Percentiles rank a stretch among this genome's conserved stretches.
phyloP scores from a whole-genome alignment of 208 protist species.

The Entamoeba histolytica region DNA sequence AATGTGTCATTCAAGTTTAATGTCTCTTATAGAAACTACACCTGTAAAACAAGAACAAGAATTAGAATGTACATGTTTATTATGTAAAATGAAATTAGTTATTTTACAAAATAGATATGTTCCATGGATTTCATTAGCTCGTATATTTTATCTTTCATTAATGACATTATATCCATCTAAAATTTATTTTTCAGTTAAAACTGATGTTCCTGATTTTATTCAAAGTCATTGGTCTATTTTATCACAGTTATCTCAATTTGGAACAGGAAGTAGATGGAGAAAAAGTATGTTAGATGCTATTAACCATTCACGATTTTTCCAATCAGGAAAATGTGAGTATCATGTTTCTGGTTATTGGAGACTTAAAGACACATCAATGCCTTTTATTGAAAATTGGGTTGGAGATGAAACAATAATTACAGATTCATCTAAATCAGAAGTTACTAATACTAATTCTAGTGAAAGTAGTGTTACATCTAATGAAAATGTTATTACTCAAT shows the following conservation, averaged over 20 bases:
- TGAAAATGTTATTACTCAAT: no score
- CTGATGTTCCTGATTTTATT: not conserved
- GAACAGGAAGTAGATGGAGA: not conserved
- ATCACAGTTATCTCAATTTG: not conserved
- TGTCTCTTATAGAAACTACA: accelerated
- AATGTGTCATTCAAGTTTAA: no score
- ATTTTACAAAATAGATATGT: not conserved
- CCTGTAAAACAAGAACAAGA: not conserved
- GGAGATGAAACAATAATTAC: no score
- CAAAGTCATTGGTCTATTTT: not conserved
- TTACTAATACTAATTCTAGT: no score
- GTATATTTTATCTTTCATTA: not conserved
- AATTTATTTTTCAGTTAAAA: not conserved
- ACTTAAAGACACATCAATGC: not conserved
- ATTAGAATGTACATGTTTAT: not conserved
- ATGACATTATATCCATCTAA: not conserved
- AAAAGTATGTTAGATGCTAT: not conserved
- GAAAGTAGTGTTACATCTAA: no score
- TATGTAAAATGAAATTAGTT: not conserved
- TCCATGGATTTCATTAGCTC: not conserved
- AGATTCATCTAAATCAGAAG: no score
- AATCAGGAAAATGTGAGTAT: not conserved
- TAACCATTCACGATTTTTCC: not conserved
- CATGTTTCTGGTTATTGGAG: not conserved
- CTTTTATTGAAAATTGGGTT: not conserved